phyloP scores from a whole-genome alignment of 2,329 filamentous ascomycete genomes.

The Coniochaeta sp. region DNA sequence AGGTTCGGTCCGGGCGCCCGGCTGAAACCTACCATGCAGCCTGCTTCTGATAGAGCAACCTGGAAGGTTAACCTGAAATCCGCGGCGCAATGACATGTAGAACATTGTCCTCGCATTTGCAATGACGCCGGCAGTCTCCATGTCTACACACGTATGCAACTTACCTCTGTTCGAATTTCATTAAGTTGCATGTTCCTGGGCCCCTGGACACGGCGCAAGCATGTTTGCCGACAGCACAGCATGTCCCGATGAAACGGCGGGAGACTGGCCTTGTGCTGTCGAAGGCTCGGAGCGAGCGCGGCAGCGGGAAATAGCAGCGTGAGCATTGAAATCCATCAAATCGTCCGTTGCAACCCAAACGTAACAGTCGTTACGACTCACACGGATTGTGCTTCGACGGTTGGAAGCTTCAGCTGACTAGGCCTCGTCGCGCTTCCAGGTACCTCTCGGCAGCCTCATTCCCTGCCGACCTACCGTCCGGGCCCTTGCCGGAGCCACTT shows the following conservation, averaged over 20 bases:
- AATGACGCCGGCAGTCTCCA: too few relatives aligned
- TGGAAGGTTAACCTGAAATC: too few relatives aligned
- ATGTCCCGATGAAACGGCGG: neutral
- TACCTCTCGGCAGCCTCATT: slow-evolving; percentile 15
- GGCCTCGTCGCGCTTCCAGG: slow-evolving; percentile 1
- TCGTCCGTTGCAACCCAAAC: neutral
- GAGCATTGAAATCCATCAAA: neutral
- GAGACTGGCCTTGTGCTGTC: neutral
- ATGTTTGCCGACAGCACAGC: neutral
- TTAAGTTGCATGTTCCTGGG: too few relatives aligned
- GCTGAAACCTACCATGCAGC: too few relatives aligned
- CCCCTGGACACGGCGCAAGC: neutral
- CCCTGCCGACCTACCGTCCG: slow-evolving; percentile 5
- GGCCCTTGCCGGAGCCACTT: slow-evolving; percentile 2
- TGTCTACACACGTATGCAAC: too few relatives aligned
- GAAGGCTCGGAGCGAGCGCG: slow-evolving; percentile 9
- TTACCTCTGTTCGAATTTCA: too few relatives aligned
- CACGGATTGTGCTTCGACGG: neutral
- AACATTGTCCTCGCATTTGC: too few relatives aligned
- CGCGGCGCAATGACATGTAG: too few relatives aligned
- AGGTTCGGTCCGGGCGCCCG: too few relatives aligned
- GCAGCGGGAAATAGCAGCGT: slow-evolving; percentile 11
- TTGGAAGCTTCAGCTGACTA: neutral
- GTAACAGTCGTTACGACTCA: neutral
- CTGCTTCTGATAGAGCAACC: too few relatives aligned